phyloP scores from a whole-genome alignment of 768 basidiomycete genomes.

The Suillus luteus region DNA sequence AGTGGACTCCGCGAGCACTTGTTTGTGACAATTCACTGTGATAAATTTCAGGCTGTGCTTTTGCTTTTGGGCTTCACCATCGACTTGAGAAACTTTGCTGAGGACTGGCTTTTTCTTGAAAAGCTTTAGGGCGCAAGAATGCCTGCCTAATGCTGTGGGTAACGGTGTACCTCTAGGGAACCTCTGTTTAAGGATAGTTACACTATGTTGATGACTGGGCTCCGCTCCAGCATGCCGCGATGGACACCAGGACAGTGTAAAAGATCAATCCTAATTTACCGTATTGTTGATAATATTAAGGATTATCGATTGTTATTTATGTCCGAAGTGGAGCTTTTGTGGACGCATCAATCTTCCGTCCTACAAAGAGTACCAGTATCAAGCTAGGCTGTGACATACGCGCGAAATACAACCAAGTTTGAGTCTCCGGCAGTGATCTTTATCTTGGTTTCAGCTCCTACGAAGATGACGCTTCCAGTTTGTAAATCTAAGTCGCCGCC shows the following conservation, averaged over 20 bases:
- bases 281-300: neutral
- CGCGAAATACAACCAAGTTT: slow-evolving; percentile 29
- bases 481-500: slow-evolving; percentile 42
- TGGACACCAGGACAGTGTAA: neutral
- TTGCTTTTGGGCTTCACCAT: neutral
- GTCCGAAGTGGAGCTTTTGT: neutral
- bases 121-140: slow-evolving; percentile 80
- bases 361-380: too few species aligned
- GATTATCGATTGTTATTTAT: neutral
- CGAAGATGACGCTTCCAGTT: slow-evolving; percentile 78
- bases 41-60: neutral
- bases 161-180: too few species aligned
- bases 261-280: neutral
- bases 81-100: slow-evolving; percentile 21
- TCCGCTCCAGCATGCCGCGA: neutral
- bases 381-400: slow-evolving; percentile 25
- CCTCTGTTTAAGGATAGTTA: too few species aligned
- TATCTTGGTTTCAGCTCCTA: slow-evolving; percentile 71
- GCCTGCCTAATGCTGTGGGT: slow-evolving; percentile 44
- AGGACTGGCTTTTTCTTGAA: slow-evolving; percentile 69
- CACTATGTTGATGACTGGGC: neutral
- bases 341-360: neutral
- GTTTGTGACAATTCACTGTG: neutral
- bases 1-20: neutral
- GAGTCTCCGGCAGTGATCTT: slow-evolving; percentile 41